Evolutionary conservation across 192 early-diverging fungal species (phyloP), one percentile per base, ranked within the genome.

Genomic region (Podochytrium sp.): DNA sequence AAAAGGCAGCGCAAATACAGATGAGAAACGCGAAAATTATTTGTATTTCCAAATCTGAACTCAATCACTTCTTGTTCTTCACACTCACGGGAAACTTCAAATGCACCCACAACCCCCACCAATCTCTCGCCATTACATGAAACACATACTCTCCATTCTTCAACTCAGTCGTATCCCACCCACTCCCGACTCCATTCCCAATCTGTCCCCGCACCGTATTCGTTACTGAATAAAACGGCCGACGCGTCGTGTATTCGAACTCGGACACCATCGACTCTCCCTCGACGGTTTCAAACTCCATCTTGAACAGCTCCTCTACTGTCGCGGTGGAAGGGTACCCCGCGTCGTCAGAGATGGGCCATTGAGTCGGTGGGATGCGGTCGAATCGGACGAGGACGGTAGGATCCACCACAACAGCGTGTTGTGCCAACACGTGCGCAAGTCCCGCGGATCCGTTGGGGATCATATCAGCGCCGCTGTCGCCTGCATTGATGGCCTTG

Each of bases 101-200:
- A n/a, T 70, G 52, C 2, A 20, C 65, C 49, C 43, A 50, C 39
- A 32, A 23, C 12, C 65, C 65, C 20, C 27, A 66, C 65, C 65
- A 66, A 32, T 66, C 65, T 2, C 65, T 20, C 49, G 43, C 65
- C 43, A 66, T 33, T 3, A 66, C 65, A 34, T 66, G 65, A 18
- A 66, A 29, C 7, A 66, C 12, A 30, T 66, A 66, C 42, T 66
- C 65, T 23, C 65, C 65, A 51, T 66, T 66, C 34, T 43, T 29
- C 2, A 66, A 12, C 7, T 7, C 23, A 12, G 25, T 43, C 18
- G 65, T 50, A 20, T 66, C 65, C 65, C 65, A 66, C 25, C 65
- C 65, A 6, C 18, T 66, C 34, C 49, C 65, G 23, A 30, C 43
- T 16, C 65, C 65, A 18, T 18, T 38, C 2, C 34, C 6, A 34